Base-by-base conservation (phyloP, 805 yeast species). In the Scheffersomyces amazonensis region DNA sequence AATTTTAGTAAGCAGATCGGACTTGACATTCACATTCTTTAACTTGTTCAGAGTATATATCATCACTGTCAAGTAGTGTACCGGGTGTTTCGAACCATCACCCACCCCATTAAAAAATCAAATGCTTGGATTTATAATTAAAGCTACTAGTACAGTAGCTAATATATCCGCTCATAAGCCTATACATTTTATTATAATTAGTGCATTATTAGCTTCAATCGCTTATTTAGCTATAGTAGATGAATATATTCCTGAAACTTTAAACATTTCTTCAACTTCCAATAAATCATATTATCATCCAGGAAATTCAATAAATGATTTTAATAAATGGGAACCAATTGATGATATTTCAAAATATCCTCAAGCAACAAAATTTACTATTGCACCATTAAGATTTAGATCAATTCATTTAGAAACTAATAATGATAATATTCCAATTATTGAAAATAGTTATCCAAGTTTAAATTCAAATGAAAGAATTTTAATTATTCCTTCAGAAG, bases 161-260 rank as follows among this genome's bases (percentile, higher is more conserved):
- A 68, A 66, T 41, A 58, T 73, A 16, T 78, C 91, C 37, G 93
- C 96, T 11, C 76, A 77, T 42, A 76, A 81, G 54, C 99, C 99
- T 13, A 87, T 91, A 48, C 98, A 90, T 62, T 76, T 88, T 38
- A 80, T 90, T 37, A 78, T 88, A 33, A 53, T 78, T 40, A 76
- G 88, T 5, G 73, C 91, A 11, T 63, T 89, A 34, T 58, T 87
- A 29, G 93, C 95, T 2, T 83, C 96, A 3, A 64, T 86, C 37
- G 83, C 91, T 7, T 91, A 90, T 58, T 71, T 90, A 41, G 75
- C 90, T 3, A 75, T 83, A 3, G 78, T 84, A 24, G 87, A 83
- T 47, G 80, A 81, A 43, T 83, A 81, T 56, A 66, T 76, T 36
- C 74, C 79, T 41, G 72, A 62, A 56, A 51, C 58, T 45, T 63